Percentiles rank a stretch among this genome's conserved stretches.
phyloP scores from a whole-genome alignment of 805 yeast species.

The Lipomyces kockii region DNA sequence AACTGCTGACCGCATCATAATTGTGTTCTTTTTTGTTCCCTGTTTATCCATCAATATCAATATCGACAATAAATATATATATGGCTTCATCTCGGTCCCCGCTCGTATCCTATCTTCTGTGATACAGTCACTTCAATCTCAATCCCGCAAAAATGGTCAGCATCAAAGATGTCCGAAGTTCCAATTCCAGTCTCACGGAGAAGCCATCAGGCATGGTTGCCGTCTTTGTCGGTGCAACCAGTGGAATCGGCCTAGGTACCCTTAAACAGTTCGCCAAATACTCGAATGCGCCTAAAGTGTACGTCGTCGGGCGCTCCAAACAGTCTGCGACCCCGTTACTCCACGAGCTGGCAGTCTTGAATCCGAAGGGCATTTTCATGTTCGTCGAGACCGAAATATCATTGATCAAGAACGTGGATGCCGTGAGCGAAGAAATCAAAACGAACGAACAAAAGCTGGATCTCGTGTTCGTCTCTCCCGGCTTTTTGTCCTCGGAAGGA shows the following conservation, averaged over 20 bases:
- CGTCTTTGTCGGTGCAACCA: slow-evolving; percentile 15
- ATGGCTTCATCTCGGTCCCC: too few species aligned
- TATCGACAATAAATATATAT: too few species aligned
- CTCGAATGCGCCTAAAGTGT: slow-evolving; percentile 7
- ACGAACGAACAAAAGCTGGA: slow-evolving; percentile 1
- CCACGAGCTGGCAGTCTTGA: slow-evolving; percentile 1
- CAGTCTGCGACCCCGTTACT: background rate
- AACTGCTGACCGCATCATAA: too few species aligned
- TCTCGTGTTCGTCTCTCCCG: slow-evolving; percentile 8
- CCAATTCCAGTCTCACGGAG: background rate
- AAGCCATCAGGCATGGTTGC: slow-evolving; percentile 8
- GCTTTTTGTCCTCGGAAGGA: background rate
- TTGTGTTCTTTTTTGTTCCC: too few species aligned
- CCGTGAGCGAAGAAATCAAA: slow-evolving; percentile 8
- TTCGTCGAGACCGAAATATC: slow-evolving; percentile 10
- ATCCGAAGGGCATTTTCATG: slow-evolving; percentile 6
- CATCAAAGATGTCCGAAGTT: background rate
- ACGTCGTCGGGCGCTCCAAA: slow-evolving; percentile 12
- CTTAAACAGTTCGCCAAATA: slow-evolving; percentile 12
- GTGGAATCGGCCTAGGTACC: slow-evolving; percentile 8
- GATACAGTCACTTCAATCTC: too few species aligned
- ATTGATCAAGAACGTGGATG: slow-evolving; percentile 6
- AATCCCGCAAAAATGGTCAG: too few species aligned
- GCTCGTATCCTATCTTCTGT: background rate
- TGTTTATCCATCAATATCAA: too few species aligned